These are phyloP conservation scores for Mortierella sp. DNA, from an alignment of 371 early-diverging fungal species.

Conservation along the genomic window DNA sequence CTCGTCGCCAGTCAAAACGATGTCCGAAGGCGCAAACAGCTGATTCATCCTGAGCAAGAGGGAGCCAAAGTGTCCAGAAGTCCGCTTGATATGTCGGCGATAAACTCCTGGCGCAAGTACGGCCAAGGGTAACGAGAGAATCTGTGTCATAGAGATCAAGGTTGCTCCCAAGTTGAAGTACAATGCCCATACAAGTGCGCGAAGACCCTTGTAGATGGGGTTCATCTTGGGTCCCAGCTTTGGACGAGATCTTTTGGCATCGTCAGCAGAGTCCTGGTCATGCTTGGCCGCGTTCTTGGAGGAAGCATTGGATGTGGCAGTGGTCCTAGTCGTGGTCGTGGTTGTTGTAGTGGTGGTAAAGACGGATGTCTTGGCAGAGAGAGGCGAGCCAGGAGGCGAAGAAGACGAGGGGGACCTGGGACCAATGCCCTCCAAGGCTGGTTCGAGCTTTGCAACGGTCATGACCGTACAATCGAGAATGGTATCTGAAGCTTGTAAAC, in stretches of 20 bases:
- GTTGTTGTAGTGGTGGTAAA: conserved; percentile 10
- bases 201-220: conserved; percentile 38
- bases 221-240: conserved; percentile 45
- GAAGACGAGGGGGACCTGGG: conserved; percentile 7
- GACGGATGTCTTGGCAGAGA: conserved; percentile 12
- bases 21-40: conserved; percentile 70
- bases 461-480: conserved; percentile 9
- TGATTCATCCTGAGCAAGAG: conserved; percentile 68
- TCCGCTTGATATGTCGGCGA: conserved; percentile 60
- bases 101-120: conserved; percentile 54
- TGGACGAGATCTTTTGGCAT: conserved; percentile 5
- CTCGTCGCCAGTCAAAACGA: conserved; percentile 68
- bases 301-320: background rate
- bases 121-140: conserved; percentile 30
- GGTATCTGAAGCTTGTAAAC: background rate
- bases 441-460: conserved; percentile 43
- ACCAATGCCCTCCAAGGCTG: conserved; percentile 11
- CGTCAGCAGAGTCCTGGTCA: conserved; percentile 2
- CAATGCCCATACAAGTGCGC: conserved; percentile 35
- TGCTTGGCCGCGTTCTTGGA: background rate
- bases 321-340: conserved; percentile 17
- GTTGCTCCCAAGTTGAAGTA: conserved; percentile 47
- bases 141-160: conserved; percentile 43
- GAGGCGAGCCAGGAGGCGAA: conserved; percentile 19
- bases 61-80: conserved; percentile 71